A percentile compares a stretch with the other conserved stretches of the same genome.
These are phyloP conservation scores for Claviceps quebecensis DNA, from an alignment of 2,329 filamentous ascomycete species.

Conservation along the genomic window DNA sequence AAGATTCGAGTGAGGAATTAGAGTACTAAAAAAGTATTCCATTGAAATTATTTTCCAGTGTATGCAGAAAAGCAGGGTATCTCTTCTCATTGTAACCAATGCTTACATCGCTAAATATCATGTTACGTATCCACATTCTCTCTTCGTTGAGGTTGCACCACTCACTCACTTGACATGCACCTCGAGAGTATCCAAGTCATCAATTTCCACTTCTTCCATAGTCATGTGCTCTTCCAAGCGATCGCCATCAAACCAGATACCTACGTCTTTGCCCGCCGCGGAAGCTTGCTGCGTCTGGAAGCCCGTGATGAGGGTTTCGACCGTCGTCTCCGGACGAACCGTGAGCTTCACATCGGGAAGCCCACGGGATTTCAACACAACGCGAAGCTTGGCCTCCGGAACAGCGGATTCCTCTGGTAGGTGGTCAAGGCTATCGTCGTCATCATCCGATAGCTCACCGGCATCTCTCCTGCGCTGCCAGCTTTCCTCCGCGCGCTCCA, in stretches of 20 bases:
- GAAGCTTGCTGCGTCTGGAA: slow-evolving; percentile 45
- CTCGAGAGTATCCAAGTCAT: slow-evolving; percentile 63
- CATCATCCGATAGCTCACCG: slow-evolving; percentile 25
- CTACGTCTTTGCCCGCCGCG: slow-evolving; percentile 35
- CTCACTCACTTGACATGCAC: slow-evolving; percentile 37
- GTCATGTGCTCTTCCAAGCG: slow-evolving; percentile 44
- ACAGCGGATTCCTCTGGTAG: slow-evolving; percentile 11
- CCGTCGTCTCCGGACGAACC: slow-evolving; percentile 39
- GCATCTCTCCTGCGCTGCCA: slow-evolving; percentile 26
- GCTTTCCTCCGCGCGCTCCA: slow-evolving; percentile 34
- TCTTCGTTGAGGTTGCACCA: neutral
- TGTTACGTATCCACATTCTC: neutral
- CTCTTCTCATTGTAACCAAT: neutral
- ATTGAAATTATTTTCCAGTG: neutral
- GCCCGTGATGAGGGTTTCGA: slow-evolving; percentile 46
- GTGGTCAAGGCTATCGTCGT: slow-evolving; percentile 14
- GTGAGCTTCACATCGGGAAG: slow-evolving; percentile 35
- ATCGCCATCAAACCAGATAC: slow-evolving; percentile 65
- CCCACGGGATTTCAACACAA: slow-evolving; percentile 41
- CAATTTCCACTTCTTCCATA: slow-evolving; percentile 55
- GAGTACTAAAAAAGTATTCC: neutral
- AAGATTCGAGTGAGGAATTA: too few relatives aligned
- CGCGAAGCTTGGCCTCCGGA: slow-evolving; percentile 26
- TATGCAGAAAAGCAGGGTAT: neutral
- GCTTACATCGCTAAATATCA: neutral